Conservation (phyloP, 306 rosid species). For the Mimosa pudica region DNA sequence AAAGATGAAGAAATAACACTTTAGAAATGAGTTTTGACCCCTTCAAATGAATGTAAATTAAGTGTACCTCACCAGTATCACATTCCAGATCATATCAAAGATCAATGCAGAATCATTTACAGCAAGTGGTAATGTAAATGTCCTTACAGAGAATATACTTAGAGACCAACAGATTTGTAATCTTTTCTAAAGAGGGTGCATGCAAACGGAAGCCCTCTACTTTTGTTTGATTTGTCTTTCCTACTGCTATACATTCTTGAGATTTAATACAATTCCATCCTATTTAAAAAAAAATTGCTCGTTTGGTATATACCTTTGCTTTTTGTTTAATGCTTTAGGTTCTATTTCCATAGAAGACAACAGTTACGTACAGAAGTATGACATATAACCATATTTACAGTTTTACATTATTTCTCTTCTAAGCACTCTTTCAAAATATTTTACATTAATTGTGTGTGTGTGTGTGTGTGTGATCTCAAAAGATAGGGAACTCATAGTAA, state of each 20-base stretch:
- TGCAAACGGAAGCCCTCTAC: no score
- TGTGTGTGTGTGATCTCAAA: neutral
- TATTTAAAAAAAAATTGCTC: no score
- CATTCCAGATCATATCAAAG: neutral
- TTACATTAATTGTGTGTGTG: neutral
- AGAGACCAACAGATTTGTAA: no score
- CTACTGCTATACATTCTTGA: no score
- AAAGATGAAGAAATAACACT: neutral
- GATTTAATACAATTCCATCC: no score
- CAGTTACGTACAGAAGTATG: neutral
- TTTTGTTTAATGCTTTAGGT: neutral
- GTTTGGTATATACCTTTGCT: neutral
- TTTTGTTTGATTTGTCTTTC: no score
- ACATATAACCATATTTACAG: neutral
- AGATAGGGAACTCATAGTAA: neutral
- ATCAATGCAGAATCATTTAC: neutral
- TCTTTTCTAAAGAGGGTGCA: no score
- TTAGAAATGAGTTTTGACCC: neutral
- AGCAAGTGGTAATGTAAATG: no score
- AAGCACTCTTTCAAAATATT: neutral
- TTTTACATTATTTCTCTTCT: neutral
- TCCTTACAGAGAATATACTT: no score
- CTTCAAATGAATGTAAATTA: neutral
- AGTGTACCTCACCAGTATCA: neutral
- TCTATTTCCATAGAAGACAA: neutral